phyloP scores from a whole-genome alignment of 768 basidiomycete genomes.

The Lentinula aciculospora region DNA sequence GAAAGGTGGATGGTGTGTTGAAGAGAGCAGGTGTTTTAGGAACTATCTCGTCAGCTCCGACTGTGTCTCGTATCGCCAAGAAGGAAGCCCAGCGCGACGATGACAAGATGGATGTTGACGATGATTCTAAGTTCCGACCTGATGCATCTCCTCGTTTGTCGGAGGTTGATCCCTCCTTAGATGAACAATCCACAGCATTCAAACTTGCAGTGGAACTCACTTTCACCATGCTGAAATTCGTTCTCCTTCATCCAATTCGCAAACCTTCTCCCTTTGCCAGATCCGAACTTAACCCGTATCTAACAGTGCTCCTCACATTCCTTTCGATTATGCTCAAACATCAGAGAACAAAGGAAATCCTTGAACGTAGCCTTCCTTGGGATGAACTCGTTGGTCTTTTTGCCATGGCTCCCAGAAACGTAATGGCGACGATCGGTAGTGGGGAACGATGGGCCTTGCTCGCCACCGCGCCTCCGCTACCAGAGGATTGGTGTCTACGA shows the following conservation, averaged over 20 bases:
- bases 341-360: slow-evolving; percentile 45
- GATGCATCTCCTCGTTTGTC: slow-evolving; percentile 17
- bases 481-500: slow-evolving; percentile 93
- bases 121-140: slow-evolving; percentile 17
- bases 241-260: slow-evolving; percentile 59
- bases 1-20: slow-evolving; percentile 65
- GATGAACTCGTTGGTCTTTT: slow-evolving; percentile 56
- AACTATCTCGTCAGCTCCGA: background rate
- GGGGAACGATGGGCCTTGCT: slow-evolving; percentile 60
- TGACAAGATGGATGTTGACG: slow-evolving; percentile 16
- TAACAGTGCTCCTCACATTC: slow-evolving; percentile 85
- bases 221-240: slow-evolving; percentile 70
- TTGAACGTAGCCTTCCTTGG: slow-evolving; percentile 88
- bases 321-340: slow-evolving; percentile 72
- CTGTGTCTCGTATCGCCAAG: background rate
- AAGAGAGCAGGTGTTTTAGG: slow-evolving; percentile 47
- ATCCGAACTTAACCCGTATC: slow-evolving; percentile 75
- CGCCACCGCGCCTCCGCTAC: slow-evolving; percentile 66
- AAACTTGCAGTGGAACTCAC: slow-evolving; percentile 73
- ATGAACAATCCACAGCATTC: slow-evolving; percentile 60
- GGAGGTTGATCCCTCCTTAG: slow-evolving; percentile 21
- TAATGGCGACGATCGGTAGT: slow-evolving; percentile 33
- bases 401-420: slow-evolving; percentile 47
- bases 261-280: slow-evolving; percentile 51
- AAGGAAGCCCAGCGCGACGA: slow-evolving; percentile 8